phyloP scores from a whole-genome alignment of 495 filamentous ascomycete species.

The Umbilicaria muhlenbergii region DNA sequence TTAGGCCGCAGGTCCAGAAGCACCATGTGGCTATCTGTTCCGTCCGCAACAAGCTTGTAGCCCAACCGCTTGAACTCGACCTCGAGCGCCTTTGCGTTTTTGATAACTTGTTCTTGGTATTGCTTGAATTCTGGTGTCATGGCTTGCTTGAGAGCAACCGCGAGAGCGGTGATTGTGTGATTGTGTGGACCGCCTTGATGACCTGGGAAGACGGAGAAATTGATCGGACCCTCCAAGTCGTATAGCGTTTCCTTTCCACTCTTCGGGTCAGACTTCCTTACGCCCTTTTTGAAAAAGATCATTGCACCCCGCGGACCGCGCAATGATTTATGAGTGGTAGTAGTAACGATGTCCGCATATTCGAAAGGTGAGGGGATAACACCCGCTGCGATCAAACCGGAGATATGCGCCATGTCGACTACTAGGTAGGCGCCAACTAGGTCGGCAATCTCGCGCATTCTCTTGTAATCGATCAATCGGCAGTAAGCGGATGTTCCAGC shows the following conservation, averaged over 20 bases:
- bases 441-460: constrained; percentile 94
- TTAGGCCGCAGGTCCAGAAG: constrained; percentile 76
- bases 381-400: constrained; percentile 80
- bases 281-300: constrained; percentile 99
- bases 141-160: constrained; percentile 93
- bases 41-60: constrained; percentile 87
- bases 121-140: constrained; percentile 84
- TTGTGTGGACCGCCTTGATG: constrained; percentile 99
- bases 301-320: constrained; percentile 97
- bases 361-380: constrained; percentile 92
- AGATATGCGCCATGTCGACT: constrained; percentile 98
- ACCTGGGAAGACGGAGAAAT: constrained; percentile 98
- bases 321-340: constrained; percentile 98
- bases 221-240: constrained; percentile 91
- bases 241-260: constrained; percentile 79
- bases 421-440: constrained; percentile 88
- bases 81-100: constrained; percentile 85
- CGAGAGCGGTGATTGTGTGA: constrained; percentile 98
- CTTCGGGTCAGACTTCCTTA: constrained; percentile 77
- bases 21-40: constrained; percentile 97
- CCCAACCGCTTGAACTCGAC: constrained; percentile 63
- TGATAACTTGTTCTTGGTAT: constrained; percentile 86
- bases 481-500: constrained; percentile 98
- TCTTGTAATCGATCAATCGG: constrained; percentile 89
- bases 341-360: constrained; percentile 93